Evolutionary conservation across 257 asterid genomes (phyloP).

Genomic region (Echium plantagineum): DNA sequence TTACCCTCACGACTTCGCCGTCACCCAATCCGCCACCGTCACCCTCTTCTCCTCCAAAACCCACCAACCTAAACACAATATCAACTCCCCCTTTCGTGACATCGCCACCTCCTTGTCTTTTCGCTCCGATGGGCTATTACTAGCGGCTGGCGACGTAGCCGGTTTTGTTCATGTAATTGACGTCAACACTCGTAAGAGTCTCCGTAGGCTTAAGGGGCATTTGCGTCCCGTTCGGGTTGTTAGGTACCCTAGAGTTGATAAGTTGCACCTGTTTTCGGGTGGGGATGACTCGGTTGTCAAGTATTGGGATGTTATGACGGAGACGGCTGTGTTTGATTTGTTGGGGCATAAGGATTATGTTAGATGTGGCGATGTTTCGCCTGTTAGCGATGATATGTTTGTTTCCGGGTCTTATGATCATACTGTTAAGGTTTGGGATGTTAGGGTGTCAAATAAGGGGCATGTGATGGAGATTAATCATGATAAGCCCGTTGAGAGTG

Average conservation of each 20-base stretch:
- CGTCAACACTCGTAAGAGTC: slow-evolving; percentile 39
- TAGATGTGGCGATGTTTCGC: slow-evolving; percentile 76
- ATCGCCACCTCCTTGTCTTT: slow-evolving; percentile 50
- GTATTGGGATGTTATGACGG: slow-evolving; percentile 77
- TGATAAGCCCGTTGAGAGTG: slow-evolving; percentile 89
- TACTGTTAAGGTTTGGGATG: slow-evolving; percentile 68
- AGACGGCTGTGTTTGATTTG: slow-evolving; percentile 38
- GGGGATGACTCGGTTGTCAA: slow-evolving; percentile 88
- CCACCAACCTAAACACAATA: slow-evolving; percentile 39
- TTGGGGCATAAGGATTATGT: slow-evolving; percentile 87
- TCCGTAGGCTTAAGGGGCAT: slow-evolving; percentile 67
- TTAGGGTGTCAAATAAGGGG: slow-evolving; percentile 40
- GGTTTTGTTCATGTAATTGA: slow-evolving; percentile 76
- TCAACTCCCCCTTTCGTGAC: slow-evolving; percentile 38
- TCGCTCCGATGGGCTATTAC: slow-evolving; percentile 68
- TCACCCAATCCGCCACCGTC: slow-evolving; percentile 67
- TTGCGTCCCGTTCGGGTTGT: slow-evolving; percentile 56
- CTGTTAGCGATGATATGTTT: slow-evolving; percentile 71
- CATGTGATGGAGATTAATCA: slow-evolving; percentile 66
- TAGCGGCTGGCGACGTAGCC: slow-evolving; percentile 68
- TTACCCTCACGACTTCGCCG: slow-evolving; percentile 75
- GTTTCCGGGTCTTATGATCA: slow-evolving; percentile 85
- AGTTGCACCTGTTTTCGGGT: slow-evolving; percentile 72
- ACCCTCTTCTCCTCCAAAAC: slow-evolving; percentile 46
- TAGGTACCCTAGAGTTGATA: slow-evolving; percentile 60